phyloP scores from a whole-genome alignment of 257 asterid species.

The Rhazya stricta region DNA sequence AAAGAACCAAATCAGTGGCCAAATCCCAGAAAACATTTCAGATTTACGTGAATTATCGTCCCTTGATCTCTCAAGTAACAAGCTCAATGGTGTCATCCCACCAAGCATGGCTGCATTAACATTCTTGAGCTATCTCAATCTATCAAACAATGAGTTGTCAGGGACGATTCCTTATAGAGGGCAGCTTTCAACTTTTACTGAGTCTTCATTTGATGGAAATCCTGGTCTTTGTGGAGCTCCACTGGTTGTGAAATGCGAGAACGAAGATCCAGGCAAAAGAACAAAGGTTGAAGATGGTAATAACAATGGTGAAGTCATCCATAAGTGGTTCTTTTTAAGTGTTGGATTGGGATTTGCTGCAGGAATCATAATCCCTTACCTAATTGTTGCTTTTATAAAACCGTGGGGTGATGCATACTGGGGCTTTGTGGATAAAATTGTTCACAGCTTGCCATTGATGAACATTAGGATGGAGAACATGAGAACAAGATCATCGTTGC shows the following conservation, averaged over 20 bases:
- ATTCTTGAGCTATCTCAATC: constrained; percentile 35
- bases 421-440: constrained; percentile 30
- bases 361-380: constrained; percentile 37
- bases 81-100: constrained; percentile 43
- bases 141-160: constrained; percentile 62
- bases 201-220: constrained; percentile 36
- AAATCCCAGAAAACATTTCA: constrained; percentile 43
- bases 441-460: constrained; percentile 9
- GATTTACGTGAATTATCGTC: constrained; percentile 32
- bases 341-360: constrained; percentile 46
- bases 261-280: constrained; percentile 22
- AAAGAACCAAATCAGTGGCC: constrained; percentile 41
- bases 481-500: neutral
- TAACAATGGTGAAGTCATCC: constrained; percentile 17
- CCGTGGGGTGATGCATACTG: constrained; percentile 40
- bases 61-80: constrained; percentile 48
- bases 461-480: constrained; percentile 2
- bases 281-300: constrained; percentile 4
- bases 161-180: constrained; percentile 45
- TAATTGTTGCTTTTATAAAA: constrained; percentile 25
- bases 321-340: constrained; percentile 48
- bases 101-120: constrained; percentile 36
- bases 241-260: constrained; percentile 25
- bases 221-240: constrained; percentile 47
- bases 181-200: constrained; percentile 44